Evolutionary conservation across 1,284 basidiomycete genomes (phyloP), one percentile per base, ranked within the genome.

Genomic region (Wallemia mellicola): DNA sequence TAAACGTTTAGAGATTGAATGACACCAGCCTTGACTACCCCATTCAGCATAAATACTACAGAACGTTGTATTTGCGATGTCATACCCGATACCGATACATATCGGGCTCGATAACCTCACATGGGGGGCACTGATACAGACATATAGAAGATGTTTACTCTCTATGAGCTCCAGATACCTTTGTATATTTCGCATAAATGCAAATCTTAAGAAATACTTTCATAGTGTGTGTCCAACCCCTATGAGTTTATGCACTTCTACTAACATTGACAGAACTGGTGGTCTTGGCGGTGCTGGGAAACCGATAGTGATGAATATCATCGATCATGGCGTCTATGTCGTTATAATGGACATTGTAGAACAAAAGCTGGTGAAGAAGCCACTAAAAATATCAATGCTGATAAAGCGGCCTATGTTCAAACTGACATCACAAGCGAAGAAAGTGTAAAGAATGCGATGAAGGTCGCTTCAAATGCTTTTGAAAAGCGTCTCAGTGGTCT

Each of bases 401-500:
- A 11, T 11, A 48, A 48, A n/a, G 38, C 38, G 22, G 19, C 22
- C 38, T 48, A 48, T n/a, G n/a, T 15, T 5, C 38, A 48, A n/a
- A 48, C 38, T 5, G 19, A 48, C 38, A 48, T 48, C 38, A 48
- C 38, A 22, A n/a, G 22, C 38, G n/a, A 48, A n/a, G 19, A 48
- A 11, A 48, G 38, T n/a, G 38, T 48, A 3, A 48, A 48, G n/a
- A 22, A 22, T 15, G 38, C 38, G 9, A 48, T 48, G 38, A 3
- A n/a, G 3, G 19, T 48, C 5, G 38, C 38, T 11, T 11, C 38
- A 7, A 11, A 48, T 5, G 38, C 38, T 11, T 48, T 48, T 22
- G 38, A 48, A n/a, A 48, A 48, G 58, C 67, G 66, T 60, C 63
- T 69, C 32, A 65, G 64, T 32, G 68, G 68, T 1, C 59, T 56